phyloP scores from a whole-genome alignment of 2,329 filamentous ascomycete genomes.

The Colletotrichum abscissum region DNA sequence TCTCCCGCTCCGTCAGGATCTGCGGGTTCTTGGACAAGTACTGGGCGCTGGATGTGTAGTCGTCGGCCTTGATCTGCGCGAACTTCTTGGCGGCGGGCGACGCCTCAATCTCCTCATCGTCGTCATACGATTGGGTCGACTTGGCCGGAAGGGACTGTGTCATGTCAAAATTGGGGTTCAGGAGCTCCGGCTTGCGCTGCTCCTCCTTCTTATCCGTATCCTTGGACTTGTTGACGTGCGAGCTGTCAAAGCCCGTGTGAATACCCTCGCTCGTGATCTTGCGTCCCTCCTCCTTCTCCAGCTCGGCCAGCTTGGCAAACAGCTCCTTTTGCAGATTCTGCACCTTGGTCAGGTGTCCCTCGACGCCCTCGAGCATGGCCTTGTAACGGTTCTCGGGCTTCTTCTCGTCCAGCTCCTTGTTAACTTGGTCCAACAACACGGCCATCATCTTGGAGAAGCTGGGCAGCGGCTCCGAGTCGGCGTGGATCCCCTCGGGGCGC shows the following conservation, averaged over 20 bases:
- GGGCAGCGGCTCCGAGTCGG: constrained; percentile 77
- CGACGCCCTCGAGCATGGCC: constrained; percentile 83
- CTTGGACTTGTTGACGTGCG: constrained; percentile 76
- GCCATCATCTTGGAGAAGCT: constrained; percentile 98
- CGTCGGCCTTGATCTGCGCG: constrained; percentile 78
- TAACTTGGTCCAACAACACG: constrained; percentile 93
- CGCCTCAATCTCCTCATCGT: constrained; percentile 80
- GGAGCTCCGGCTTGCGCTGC: constrained; percentile 71
- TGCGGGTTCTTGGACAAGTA: constrained; percentile 84
- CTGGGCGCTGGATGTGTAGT: constrained; percentile 78
- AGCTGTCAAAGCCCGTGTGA: constrained; percentile 91
- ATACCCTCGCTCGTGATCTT: constrained; percentile 96
- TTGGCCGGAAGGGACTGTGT: constrained; percentile 38
- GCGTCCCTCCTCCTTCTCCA: constrained; percentile 85
- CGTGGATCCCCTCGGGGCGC: constrained; percentile 83
- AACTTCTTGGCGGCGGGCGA: constrained; percentile 85
- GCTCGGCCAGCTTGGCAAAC: constrained; percentile 76
- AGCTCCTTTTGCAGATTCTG: constrained; percentile 81
- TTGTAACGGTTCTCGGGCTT: constrained; percentile 73
- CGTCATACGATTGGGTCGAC: constrained; percentile 62
- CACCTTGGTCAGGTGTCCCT: constrained; percentile 82
- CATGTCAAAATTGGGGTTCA: constrained; percentile 72
- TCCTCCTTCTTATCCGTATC: constrained; percentile 57
- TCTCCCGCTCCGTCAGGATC: constrained; percentile 86
- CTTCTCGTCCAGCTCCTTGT: constrained; percentile 83